phyloP scores from a whole-genome alignment of 1,284 basidiomycete species.

The Fomitopsis palustris region DNA sequence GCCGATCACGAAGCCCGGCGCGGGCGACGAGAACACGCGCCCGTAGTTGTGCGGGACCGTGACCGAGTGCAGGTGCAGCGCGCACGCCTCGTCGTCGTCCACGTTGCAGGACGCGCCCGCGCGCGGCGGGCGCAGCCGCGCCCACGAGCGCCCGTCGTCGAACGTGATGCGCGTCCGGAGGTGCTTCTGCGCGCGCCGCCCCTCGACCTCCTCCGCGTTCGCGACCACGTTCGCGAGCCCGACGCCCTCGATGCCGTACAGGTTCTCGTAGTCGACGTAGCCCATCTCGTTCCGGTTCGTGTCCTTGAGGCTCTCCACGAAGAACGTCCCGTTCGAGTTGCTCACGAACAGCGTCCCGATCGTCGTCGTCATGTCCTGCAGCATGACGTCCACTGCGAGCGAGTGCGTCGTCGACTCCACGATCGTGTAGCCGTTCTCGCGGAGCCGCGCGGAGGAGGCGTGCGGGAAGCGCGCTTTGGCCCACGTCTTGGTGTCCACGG shows the following conservation, averaged over 20 bases:
- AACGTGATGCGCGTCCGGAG: slow-evolving; percentile 83
- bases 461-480: slow-evolving; percentile 85
- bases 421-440: slow-evolving; percentile 93
- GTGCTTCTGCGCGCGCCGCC: slow-evolving; percentile 59
- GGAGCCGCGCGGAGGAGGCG: slow-evolving; percentile 71
- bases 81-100: slow-evolving; percentile 64
- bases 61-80: slow-evolving; percentile 90
- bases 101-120: slow-evolving; percentile 61
- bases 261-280: slow-evolving; percentile 90
- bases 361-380: slow-evolving; percentile 60
- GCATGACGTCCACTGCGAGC: slow-evolving; percentile 89
- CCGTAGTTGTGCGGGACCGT: slow-evolving; percentile 91
- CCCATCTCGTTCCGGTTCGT: slow-evolving; percentile 88
- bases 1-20: slow-evolving; percentile 93
- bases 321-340: slow-evolving; percentile 93
- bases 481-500: slow-evolving; percentile 80
- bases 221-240: slow-evolving; percentile 86
- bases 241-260: slow-evolving; percentile 92
- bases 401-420: slow-evolving; percentile 93
- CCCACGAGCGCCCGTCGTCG: slow-evolving; percentile 89
- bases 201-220: slow-evolving; percentile 82
- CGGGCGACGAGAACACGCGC: slow-evolving; percentile 89
- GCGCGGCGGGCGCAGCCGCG: slow-evolving; percentile 61
- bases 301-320: slow-evolving; percentile 87
- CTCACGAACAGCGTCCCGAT: slow-evolving; percentile 93